These are phyloP conservation scores for Beauveria medogensis DNA, from an alignment of 2,329 filamentous ascomycete genomes.

Conservation along the genomic window DNA sequence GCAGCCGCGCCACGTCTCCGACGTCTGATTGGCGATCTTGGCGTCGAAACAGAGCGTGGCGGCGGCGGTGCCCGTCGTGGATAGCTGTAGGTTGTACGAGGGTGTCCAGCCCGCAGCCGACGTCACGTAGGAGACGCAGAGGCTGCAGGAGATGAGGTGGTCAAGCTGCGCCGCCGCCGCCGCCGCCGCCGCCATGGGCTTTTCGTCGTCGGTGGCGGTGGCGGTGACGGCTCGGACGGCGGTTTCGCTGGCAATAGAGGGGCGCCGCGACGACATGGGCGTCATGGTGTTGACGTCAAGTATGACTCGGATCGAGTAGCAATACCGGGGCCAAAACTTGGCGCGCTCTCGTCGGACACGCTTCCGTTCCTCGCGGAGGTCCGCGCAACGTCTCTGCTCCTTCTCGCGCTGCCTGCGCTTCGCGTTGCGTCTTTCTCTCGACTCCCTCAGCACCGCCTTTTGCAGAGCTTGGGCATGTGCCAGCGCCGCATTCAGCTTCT, in stretches of 20 bases:
- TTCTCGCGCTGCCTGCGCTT: conserved; percentile 28
- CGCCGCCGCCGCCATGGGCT: background rate
- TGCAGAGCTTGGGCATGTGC: background rate
- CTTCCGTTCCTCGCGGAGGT: conserved; percentile 33
- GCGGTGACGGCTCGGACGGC: conserved; percentile 14
- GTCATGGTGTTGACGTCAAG: conserved; percentile 37
- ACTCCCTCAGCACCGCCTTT: conserved; percentile 25
- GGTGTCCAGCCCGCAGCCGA: conserved; percentile 50
- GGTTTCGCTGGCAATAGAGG: conserved; percentile 4
- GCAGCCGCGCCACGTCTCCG: conserved; percentile 55
- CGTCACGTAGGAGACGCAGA: conserved; percentile 53
- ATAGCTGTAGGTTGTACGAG: conserved; percentile 55
- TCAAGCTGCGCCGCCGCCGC: conserved; percentile 31
- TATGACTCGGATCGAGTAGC: conserved; percentile 40
- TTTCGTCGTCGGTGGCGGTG: no score
- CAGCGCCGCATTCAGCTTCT: conserved; percentile 26
- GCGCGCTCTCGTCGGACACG: conserved; percentile 36
- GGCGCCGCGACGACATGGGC: conserved; percentile 29
- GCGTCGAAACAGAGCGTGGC: conserved; percentile 54
- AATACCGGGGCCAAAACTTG: conserved; percentile 40
- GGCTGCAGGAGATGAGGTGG: conserved; percentile 27
- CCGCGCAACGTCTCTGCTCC: conserved; percentile 26
- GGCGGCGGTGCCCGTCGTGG: conserved; percentile 39
- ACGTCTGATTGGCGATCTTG: conserved; percentile 52
- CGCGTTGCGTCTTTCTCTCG: conserved; percentile 18